phyloP scores from a whole-genome alignment of 352 stramenopile species.

The Bremia lactucae region DNA sequence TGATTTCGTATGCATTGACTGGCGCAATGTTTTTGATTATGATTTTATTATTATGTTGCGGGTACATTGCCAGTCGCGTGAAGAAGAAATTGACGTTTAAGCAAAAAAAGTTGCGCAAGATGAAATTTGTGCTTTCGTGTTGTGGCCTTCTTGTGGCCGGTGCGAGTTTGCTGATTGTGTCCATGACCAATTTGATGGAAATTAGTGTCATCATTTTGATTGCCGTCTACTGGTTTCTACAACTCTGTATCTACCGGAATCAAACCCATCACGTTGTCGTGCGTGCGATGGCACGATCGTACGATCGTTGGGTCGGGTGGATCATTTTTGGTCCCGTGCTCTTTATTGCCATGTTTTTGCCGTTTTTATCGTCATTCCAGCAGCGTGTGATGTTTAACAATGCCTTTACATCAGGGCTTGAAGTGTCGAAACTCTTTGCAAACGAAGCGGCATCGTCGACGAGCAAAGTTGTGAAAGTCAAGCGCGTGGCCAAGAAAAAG shows the following conservation, averaged over 20 bases:
- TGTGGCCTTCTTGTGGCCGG: slow-evolving; percentile 45
- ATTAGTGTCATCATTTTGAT: slow-evolving; percentile 58
- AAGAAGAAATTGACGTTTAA: slow-evolving; percentile 87
- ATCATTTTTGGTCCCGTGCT: slow-evolving; percentile 84
- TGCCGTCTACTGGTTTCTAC: slow-evolving; percentile 79
- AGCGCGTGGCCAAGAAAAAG: slow-evolving; percentile 85
- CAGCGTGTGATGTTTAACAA: slow-evolving; percentile 88
- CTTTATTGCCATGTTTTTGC: slow-evolving; percentile 84
- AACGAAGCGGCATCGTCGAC: slow-evolving; percentile 65
- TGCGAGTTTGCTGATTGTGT: slow-evolving; percentile 53
- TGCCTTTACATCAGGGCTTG: slow-evolving; percentile 76
- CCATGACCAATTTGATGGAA: slow-evolving; percentile 65
- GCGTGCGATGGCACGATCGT: slow-evolving; percentile 55
- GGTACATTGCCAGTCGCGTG: slow-evolving; percentile 74
- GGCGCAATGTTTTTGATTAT: slow-evolving; percentile 65
- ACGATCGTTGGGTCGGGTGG: slow-evolving; percentile 78
- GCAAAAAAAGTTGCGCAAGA: slow-evolving; percentile 83
- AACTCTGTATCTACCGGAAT: slow-evolving; percentile 59
- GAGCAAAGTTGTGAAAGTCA: slow-evolving; percentile 77
- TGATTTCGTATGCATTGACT: slow-evolving; percentile 54
- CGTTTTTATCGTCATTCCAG: slow-evolving; percentile 80
- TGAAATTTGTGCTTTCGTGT: slow-evolving; percentile 78
- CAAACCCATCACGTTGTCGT: slow-evolving; percentile 79
- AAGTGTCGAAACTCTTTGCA: slow-evolving; percentile 84
- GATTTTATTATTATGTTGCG: slow-evolving; percentile 65